A percentile compares a stretch with the other conserved stretches of the same genome.
Conservation (phyloP, 768 basidiomycete genomes). For the Crassisporium funariophilum region DNA sequence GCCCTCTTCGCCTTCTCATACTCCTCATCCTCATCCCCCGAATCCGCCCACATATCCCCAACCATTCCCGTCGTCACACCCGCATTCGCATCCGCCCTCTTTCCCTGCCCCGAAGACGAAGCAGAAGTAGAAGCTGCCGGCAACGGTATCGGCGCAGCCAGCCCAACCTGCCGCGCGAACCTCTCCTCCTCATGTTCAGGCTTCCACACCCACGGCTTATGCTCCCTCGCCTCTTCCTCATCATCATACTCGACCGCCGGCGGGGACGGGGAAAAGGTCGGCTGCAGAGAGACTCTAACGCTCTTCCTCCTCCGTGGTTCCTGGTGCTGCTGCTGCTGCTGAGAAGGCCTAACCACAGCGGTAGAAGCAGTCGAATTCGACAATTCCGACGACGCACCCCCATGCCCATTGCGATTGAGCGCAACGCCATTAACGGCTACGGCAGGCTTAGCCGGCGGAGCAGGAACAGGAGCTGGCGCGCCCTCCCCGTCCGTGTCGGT, state of each 20-base stretch:
- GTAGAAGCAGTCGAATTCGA: constrained; percentile 18
- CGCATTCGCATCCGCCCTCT: too few relatives aligned
- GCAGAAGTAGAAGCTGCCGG: constrained; percentile 2
- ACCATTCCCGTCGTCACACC: too few relatives aligned
- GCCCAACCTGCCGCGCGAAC: background rate
- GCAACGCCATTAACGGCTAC: constrained; percentile 1
- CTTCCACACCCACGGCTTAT: constrained; percentile 22
- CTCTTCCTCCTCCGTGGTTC: constrained; percentile 57
- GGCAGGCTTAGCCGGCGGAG: constrained; percentile 4
- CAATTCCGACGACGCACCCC: constrained; percentile 9
- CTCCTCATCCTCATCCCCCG: constrained; percentile 73
- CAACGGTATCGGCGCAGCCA: constrained; percentile 10
- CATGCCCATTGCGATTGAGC: constrained; percentile 15
- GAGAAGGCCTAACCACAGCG: background rate
- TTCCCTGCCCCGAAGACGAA: too few relatives aligned
- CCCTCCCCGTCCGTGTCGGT: constrained; percentile 33
- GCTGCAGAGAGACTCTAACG: constrained; percentile 75
- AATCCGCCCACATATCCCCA: constrained; percentile 60
- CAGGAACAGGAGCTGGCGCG: background rate
- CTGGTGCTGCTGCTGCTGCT: constrained; percentile 7
- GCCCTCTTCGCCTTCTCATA: constrained; percentile 60
- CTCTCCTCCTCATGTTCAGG: constrained; percentile 1
- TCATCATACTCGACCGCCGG: constrained; percentile 61
- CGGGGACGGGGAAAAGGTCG: constrained; percentile 74
- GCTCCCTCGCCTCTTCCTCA: constrained; percentile 30